These are phyloP conservation scores for Rhodotorula toruloides DNA, from an alignment of 768 basidiomycete species.

Conservation along the genomic window DNA sequence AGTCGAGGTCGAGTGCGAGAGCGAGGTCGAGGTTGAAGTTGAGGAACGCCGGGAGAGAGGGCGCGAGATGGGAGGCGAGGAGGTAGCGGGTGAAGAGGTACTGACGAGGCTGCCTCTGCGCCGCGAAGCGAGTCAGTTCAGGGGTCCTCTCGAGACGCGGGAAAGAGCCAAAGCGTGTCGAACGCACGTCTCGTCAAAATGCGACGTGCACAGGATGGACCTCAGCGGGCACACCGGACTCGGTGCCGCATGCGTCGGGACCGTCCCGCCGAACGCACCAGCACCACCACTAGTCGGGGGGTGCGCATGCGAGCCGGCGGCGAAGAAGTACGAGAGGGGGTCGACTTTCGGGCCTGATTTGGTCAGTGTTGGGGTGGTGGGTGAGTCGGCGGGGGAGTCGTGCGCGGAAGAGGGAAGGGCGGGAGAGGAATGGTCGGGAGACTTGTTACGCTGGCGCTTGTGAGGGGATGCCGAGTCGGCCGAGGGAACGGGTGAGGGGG, in stretches of 20 bases:
- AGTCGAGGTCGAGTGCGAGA: slow-evolving; percentile 39
- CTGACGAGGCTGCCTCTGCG: too few relatives aligned
- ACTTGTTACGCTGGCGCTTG: slow-evolving; percentile 33
- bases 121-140: too few relatives aligned
- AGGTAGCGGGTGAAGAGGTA: slow-evolving; percentile 17
- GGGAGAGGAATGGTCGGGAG: slow-evolving; percentile 23
- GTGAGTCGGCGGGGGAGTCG: not conserved
- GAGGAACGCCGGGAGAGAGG: slow-evolving; percentile 39
- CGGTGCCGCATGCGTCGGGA: not conserved
- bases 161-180: too few relatives aligned
- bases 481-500: not conserved
- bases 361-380: not conserved
- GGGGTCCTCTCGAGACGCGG: too few relatives aligned
- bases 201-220: slow-evolving; percentile 32
- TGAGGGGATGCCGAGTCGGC: slow-evolving; percentile 16
- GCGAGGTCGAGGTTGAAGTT: slow-evolving; percentile 17
- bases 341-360: not conserved
- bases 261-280: not conserved
- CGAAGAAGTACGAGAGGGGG: not conserved
- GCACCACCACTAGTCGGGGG: not conserved
- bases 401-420: not conserved
- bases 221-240: slow-evolving; percentile 10
- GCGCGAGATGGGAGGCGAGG: slow-evolving; percentile 25
- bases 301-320: not conserved
- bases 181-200: too few relatives aligned